Conservation (phyloP, 139 green algal species). For the Coelastrella sp. region DNA sequence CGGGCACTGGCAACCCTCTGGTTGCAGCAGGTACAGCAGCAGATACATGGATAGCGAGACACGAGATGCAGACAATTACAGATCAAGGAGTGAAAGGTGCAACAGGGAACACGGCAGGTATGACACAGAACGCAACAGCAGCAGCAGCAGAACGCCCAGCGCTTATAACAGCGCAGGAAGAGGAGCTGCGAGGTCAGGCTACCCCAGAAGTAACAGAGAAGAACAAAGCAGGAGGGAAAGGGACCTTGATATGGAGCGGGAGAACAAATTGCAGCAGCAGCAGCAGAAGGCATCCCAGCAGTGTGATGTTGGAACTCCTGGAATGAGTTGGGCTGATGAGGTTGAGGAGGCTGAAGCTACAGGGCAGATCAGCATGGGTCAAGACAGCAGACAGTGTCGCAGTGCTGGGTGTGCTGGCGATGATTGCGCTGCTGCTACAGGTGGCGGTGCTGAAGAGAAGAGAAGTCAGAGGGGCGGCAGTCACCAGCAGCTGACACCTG, state of each 20-base stretch:
- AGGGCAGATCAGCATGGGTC: no score
- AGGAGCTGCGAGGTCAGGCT: background rate
- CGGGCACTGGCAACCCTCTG: no score
- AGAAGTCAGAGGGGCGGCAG: background rate
- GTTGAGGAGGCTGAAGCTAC: background rate
- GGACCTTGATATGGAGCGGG: background rate
- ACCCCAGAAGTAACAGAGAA: background rate
- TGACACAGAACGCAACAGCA: background rate
- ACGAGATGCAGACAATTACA: no score
- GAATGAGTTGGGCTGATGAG: background rate
- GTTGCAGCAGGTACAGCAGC: background rate
- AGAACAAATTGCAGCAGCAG: constrained; percentile 1
- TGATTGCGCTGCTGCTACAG: no score
- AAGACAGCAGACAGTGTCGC: background rate
- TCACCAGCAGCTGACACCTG: constrained; percentile 11
- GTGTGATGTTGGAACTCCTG: background rate
- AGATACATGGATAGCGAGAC: background rate
- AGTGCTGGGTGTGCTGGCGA: no score
- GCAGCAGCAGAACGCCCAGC: background rate
- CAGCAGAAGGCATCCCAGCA: background rate
- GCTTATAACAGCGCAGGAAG: no score
- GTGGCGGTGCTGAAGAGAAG: background rate
- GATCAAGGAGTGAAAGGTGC: background rate
- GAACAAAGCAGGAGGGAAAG: no score
- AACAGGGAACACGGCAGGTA: background rate